Evolutionary conservation across 2,329 filamentous ascomycete species (phyloP), one percentile per base, ranked within the genome.

Genomic region (Trichoderma sp.): DNA sequence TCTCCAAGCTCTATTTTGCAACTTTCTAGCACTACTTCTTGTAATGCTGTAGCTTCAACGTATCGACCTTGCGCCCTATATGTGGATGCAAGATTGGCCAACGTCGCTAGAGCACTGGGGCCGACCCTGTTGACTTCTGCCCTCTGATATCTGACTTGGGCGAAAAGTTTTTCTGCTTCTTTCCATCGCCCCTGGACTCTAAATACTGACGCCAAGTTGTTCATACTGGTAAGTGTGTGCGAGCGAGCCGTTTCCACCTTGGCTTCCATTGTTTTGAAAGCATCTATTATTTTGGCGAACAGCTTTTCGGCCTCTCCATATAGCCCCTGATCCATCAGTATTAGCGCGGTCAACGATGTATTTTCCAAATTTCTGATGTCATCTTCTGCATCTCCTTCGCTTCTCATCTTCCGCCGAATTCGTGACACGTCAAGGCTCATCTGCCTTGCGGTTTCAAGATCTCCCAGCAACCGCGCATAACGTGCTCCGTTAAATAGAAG

Each of bases 181-280:
- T 33, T 19, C 58, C 33, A 64, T 19, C 19, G 59, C 4, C 66
- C 66, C 33, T 63, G 59, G 6, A 40, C 11, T 5, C 59, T 68
- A 4, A 68, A 62, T 27, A 58, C 69, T 35, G 76, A 71, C 4
- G 68, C 68, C 7, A 70, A 40, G 56, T 71, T 70, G 43, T 49
- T 35, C 60, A 67, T 66, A 56, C 65, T 57, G 52, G 35, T 63
- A 2, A 43, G 4, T 43, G 19, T 7, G 16, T 61, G 33, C 57
- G 37, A 57, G 35, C 58, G 29, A 55, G 29, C 52, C 49, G 40
- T 40, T n/a, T 43, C 19, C 19, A 10, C 53, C 5, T 35, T 53
- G 47, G 43, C 37, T 7, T 4, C 24, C 29, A 52, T 43, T 19
- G 1, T 68, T n/a, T 33, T 43, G 21, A 6, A 57, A 53, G 19